Evolutionary conservation across 176 grass and related monocot species (phyloP), one percentile per base, ranked within the genome.

Genomic region (Musa schizocarpa): DNA sequence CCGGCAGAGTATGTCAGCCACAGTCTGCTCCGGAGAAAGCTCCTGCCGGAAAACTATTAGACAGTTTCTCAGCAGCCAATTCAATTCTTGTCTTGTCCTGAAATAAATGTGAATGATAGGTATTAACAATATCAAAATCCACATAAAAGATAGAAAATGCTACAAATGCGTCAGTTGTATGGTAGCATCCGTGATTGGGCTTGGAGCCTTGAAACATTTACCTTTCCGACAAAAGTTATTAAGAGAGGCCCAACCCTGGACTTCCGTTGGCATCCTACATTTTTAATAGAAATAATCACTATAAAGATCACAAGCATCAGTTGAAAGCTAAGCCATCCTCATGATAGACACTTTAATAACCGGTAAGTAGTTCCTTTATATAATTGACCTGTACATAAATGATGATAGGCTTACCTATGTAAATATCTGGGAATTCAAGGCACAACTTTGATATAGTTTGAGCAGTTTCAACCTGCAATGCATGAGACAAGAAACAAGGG

Each of bases 391-490:
- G 25, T 24, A 13, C 56, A 9, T 1, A 20, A 21, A 55, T 4
- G 72, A 9, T 43, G 3, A 49, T 26, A 67, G 23, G 8, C 59
- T 63, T 91, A 99, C 95, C 95, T 84, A 91, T 94, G 79, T 87
- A 87, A 81, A 99, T 76, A 81, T 99, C 95, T 63, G 90, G 85
- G 83, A 99, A 99, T 77, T 91, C 88, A 65, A 91, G 81, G 79
- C 82, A 85, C 50, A 99, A 48, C 73, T 99, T 86, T 78, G 84
- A 84, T 79, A 99, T 75, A 57, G 85, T 81, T 0, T 89, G 72
- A 24, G 88, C 86, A 82, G 83, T 84, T 82, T 91, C 87, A 77
- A 86, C 86, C 95, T 99, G 86, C 69, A 73, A 16, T 52, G 72
- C 56, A 69, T 16, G 11, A 65, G 65, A 75, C 12, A 87, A 76